Evolutionary conservation across 768 basidiomycete species (phyloP), one percentile per base, ranked within the genome.

Genomic region (Podaxis sp.): DNA sequence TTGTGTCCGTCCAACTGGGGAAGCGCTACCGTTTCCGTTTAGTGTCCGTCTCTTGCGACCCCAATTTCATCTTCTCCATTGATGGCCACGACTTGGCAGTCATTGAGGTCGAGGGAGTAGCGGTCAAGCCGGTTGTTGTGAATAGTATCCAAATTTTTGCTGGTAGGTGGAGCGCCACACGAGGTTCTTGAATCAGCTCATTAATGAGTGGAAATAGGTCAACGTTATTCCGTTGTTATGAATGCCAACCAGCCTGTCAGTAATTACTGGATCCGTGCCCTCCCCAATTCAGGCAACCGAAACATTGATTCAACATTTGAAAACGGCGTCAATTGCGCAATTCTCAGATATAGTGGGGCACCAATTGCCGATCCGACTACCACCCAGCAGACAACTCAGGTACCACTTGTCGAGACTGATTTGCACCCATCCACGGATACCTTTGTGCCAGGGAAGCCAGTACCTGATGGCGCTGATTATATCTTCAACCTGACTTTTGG

Each of bases 31-130:
- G 72, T 9, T 64, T 73, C 64, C 65, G 72, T 4, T 49, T 73
- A 19, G 40, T 73, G 17, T 69, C 68, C 27, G 65, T 66, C 2
- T 68, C 70, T 11, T 71, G 69, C 62, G 61, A 68, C 9, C 78
- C 67, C 72, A 74, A 74, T 63, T 78, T 74, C 64, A 66, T 64
- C 2, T 79, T 84, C 72, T 78, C 75, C 5, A 82, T 84, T 63
- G 79, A 82, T 46, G 68, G 70, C 3, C 82, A 84, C 66, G 68
- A 68, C 9, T 65, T 83, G 62, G 68, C 65, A 27, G 72, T 82
- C 56, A 77, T 77, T 43, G 75, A 75, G 65, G 72, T 70, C 2
- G 80, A 78, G 25, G 76, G 75, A 13, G 64, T 66, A 33, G 67
- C 70, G 27, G 67, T 66, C 2, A 40, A 62, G 22, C 71, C 68